Percentiles rank a stretch among this genome's conserved stretches.
phyloP scores from a whole-genome alignment of 768 basidiomycete genomes.

The Lactifluus subvellereus region DNA sequence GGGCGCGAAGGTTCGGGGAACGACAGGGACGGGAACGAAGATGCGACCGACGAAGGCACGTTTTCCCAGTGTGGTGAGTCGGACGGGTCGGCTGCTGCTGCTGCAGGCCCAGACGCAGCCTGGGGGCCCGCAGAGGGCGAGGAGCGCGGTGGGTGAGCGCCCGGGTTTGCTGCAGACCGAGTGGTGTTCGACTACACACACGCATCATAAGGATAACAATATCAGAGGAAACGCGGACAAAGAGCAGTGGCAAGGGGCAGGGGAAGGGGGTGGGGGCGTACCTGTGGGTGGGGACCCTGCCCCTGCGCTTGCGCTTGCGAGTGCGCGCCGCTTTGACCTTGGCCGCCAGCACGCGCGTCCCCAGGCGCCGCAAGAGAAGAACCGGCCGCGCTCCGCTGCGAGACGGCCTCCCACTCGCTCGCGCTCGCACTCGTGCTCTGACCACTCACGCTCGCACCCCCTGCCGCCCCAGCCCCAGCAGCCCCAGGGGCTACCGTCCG shows the following conservation, averaged over 20 bases:
- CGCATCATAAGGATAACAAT: too few species aligned
- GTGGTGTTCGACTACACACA: not conserved
- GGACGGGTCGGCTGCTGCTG: conserved; percentile 27
- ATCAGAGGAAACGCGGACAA: not conserved
- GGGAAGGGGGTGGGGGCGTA: not conserved
- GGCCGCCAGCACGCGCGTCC: conserved; percentile 37
- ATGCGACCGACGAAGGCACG: conserved; percentile 39
- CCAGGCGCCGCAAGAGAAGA: conserved; percentile 27
- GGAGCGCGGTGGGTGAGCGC: not conserved
- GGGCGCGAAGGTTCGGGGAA: conserved; percentile 60
- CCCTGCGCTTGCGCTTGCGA: conserved; percentile 2
- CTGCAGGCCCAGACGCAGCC: not conserved
- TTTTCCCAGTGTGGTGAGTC: conserved; percentile 57
- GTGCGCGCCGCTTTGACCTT: conserved; percentile 31
- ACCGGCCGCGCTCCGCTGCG: not conserved
- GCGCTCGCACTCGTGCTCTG: conserved; percentile 24
- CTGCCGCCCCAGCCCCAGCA: not conserved
- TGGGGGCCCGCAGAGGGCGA: conserved; percentile 7
- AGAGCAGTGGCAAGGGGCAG: too few species aligned
- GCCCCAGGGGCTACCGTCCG: not conserved
- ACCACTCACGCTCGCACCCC: conserved; percentile 29
- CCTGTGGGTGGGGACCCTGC: conserved; percentile 5
- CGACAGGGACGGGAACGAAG: conserved; percentile 76
- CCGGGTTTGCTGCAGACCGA: not conserved
- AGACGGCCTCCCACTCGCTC: conserved; percentile 19